Base-by-base conservation (phyloP, 2,329 filamentous ascomycete genomes). In the Dactylonectria estremocensis region DNA sequence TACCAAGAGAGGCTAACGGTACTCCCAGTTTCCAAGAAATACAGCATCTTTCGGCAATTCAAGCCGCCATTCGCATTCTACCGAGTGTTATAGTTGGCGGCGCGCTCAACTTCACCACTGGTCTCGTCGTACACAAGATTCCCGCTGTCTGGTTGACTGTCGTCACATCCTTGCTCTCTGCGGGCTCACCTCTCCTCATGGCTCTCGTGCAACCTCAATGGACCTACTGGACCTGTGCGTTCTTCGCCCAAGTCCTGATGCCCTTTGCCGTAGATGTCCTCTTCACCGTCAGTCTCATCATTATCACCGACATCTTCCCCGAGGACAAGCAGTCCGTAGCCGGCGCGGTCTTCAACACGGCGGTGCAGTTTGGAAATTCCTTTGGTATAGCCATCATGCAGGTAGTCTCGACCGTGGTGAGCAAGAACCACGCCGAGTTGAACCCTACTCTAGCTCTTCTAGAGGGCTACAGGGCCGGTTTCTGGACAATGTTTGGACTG, bases 281-380 rank as follows among this genome's bases (percentile, higher is more conserved):
- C 0, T 90, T 89, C 71, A 90, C 87, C 0, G 84, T 89, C 0
- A 86, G 84, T 0, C 82, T 86, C 48, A 80, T 90, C 1, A 81
- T 90, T 3, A 86, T 90, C 3, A 84, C 85, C 0, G 84, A 87
- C 28, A 84, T 83, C 1, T 90, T 90, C 66, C 86, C 87, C 0
- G 77, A 82, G 0, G 80, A 87, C 18, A 85, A 83, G 2, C 89
- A 91, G 64, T 88, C 86, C 0, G 80, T 91, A 0, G 89, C 88
- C 0, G 89, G 89, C 0, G 88, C 85, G 0, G 87, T 91, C 0
- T 91, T 91, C 77, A 90, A 88, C 59, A 88, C 87, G 2, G 82
- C 88, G 1, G 83, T 83, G 0, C 88, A 90, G 63, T 87, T 91
- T 62, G 89, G 89, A 0, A 87, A 83, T 18, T 83, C 84, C 0